phyloP scores from a whole-genome alignment of 2,329 filamentous ascomycete genomes.

The Mycogone perniciosa region DNA sequence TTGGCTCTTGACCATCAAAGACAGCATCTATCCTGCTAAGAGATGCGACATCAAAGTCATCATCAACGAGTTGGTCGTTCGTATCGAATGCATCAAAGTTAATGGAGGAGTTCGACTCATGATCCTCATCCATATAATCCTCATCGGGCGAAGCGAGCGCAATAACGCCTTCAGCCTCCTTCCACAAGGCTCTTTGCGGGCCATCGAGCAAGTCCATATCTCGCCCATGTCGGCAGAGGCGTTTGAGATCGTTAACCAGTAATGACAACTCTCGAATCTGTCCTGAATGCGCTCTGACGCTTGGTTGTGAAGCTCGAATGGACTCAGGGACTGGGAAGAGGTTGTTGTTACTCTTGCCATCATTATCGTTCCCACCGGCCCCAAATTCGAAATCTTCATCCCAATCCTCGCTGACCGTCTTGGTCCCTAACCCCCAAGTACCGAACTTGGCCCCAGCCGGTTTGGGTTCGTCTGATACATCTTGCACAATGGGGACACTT shows the following conservation, averaged over 20 bases:
- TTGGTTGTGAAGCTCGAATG: slow-evolving; percentile 75
- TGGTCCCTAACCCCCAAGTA: slow-evolving; percentile 74
- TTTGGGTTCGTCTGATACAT: slow-evolving; percentile 50
- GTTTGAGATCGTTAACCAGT: slow-evolving; percentile 76
- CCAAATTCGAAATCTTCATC: slow-evolving; percentile 83
- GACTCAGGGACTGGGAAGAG: slow-evolving; percentile 56
- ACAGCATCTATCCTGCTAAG: slow-evolving; percentile 38
- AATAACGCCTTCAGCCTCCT: slow-evolving; percentile 81
- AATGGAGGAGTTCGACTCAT: slow-evolving; percentile 32
- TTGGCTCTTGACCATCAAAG: slow-evolving; percentile 37
- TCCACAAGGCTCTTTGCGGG: slow-evolving; percentile 58
- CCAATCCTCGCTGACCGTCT: slow-evolving; percentile 80
- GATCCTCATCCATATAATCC: slow-evolving; percentile 39
- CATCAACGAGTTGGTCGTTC: slow-evolving; percentile 40
- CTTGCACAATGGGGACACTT: slow-evolving; percentile 68
- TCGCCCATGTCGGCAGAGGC: slow-evolving; percentile 63
- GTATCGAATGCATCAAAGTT: slow-evolving; percentile 34
- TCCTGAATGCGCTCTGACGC: slow-evolving; percentile 76
- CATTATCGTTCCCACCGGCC: slow-evolving; percentile 34
- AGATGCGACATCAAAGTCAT: slow-evolving; percentile 41
- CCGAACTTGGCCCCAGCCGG: slow-evolving; percentile 63
- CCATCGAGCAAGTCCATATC: slow-evolving; percentile 60
- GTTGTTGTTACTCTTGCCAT: slow-evolving; percentile 28
- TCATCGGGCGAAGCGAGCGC: slow-evolving; percentile 68
- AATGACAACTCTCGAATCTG: slow-evolving; percentile 75